Evolutionary conservation across 768 basidiomycete species (phyloP).

Genomic region (Royoungia palumana): DNA sequence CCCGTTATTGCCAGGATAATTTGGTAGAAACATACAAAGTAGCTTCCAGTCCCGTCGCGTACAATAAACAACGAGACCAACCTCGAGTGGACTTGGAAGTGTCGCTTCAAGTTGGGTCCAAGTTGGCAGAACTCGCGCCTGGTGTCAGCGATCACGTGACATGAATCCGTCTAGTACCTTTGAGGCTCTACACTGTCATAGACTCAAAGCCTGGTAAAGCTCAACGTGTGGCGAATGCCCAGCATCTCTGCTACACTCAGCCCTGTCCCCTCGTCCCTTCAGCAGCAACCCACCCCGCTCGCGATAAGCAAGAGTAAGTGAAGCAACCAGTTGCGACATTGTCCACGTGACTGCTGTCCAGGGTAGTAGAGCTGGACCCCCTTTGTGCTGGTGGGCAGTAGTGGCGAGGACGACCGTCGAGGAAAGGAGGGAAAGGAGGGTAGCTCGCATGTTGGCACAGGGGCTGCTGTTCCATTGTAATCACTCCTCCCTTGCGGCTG

Average conservation of each 20-base stretch:
- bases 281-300: slow-evolving; percentile 19
- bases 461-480: neutral
- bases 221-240: slow-evolving; percentile 10
- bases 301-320: slow-evolving; percentile 25
- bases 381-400: slow-evolving; percentile 14
- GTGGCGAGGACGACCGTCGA: slow-evolving; percentile 26
- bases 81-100: no score
- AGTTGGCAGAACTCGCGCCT: no score
- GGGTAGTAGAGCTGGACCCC: slow-evolving; percentile 6
- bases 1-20: neutral
- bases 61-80: neutral
- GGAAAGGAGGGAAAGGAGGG: slow-evolving; percentile 5
- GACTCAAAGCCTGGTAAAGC: no score
- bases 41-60: neutral
- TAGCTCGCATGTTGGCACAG: neutral
- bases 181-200: no score
- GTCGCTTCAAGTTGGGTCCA: no score
- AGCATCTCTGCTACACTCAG: slow-evolving; percentile 8
- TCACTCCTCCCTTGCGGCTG: neutral
- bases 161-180: no score
- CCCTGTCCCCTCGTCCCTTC: slow-evolving; percentile 17
- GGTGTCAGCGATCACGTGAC: slow-evolving; percentile 13
- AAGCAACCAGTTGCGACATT: slow-evolving; percentile 32
- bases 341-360: slow-evolving; percentile 21
- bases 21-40: neutral